A percentile compares a stretch with the other conserved stretches of the same genome.
These are phyloP conservation scores for Phytophthora uliginosa DNA, from an alignment of 352 stramenopile species.

Conservation along the genomic window DNA sequence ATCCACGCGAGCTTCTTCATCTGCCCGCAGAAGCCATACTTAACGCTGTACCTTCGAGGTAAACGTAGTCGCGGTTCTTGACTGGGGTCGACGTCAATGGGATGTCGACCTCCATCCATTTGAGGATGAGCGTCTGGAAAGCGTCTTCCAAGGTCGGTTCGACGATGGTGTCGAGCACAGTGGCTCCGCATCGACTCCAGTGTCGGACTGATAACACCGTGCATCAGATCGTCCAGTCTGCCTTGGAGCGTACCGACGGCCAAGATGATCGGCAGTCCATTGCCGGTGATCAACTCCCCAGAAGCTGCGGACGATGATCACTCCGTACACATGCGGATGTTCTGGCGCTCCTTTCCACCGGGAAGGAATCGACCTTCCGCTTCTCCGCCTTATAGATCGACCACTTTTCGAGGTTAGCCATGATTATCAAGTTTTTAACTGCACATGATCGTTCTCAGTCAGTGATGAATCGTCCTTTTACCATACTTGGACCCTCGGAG, in stretches of 20 bases:
- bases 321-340: constrained; percentile 26
- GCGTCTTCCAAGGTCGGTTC: no score
- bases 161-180: no score
- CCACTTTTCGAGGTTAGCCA: constrained; percentile 24
- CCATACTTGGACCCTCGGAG: not conserved
- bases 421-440: constrained; percentile 30
- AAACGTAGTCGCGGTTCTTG: constrained; percentile 58
- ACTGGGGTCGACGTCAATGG: no score
- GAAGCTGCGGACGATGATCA: not conserved
- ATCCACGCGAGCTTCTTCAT: constrained; percentile 56
- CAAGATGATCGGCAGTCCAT: constrained; percentile 14
- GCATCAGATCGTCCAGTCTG: no score
- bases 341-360: constrained; percentile 31
- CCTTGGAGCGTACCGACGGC: constrained; percentile 10
- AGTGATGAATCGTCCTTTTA: constrained; percentile 34
- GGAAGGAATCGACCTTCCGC: constrained; percentile 6
- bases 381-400: constrained; percentile 14
- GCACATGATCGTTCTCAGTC: constrained; percentile 22
- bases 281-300: constrained; percentile 12
- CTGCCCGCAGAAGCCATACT: no score
- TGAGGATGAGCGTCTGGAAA: no score
- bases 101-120: constrained; percentile 47
- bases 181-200: no score
- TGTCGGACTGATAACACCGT: no score
- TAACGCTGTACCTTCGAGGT: no score